Evolutionary conservation across 805 yeast genomes (phyloP).

Genomic region (Cyberlindnera nakhonratchasimensis): DNA sequence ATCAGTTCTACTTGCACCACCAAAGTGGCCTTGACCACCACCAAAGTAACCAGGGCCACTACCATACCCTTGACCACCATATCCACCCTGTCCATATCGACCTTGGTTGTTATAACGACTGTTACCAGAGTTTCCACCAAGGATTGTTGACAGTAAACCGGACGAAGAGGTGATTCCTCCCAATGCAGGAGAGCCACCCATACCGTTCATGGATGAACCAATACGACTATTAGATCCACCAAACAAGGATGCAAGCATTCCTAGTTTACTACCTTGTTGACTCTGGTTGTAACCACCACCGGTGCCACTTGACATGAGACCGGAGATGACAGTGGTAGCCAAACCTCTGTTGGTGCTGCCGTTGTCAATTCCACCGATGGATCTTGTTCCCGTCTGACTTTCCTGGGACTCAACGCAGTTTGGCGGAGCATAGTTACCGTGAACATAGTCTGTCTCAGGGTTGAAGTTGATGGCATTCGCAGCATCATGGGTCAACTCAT

Average conservation of each 20-base stretch:
- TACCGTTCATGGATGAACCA: conserved; percentile 2
- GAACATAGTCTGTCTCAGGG: conserved; percentile 13
- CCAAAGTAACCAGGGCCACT: not conserved
- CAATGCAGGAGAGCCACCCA: conserved; percentile 3
- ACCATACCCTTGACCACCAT: conserved; percentile 6
- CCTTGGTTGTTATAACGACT: not conserved
- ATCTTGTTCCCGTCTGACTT: conserved; percentile 19
- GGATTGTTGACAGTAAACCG: conserved; percentile 14
- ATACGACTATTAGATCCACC: conserved; percentile 4
- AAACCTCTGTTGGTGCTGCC: conserved; percentile 24
- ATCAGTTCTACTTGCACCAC: too few relatives aligned
- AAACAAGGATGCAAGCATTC: conserved; percentile 9
- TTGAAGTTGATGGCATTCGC: conserved; percentile 13
- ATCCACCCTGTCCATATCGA: not conserved
- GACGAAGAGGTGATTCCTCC: conserved; percentile 12
- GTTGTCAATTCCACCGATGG: conserved; percentile 10
- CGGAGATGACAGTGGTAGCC: conserved; percentile 19
- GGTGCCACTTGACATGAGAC: conserved; percentile 22
- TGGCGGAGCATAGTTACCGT: not conserved
- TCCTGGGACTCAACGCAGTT: not conserved
- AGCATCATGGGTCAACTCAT: conserved; percentile 22
- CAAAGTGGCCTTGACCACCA: not conserved
- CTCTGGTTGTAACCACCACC: conserved; percentile 16
- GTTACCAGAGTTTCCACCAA: conserved; percentile 12
- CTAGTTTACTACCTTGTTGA: conserved; percentile 10